A percentile compares a stretch with the other conserved stretches of the same genome.
Conservation (phyloP, 2,329 filamentous ascomycete species). For the Teratosphaeria nubilosa region DNA sequence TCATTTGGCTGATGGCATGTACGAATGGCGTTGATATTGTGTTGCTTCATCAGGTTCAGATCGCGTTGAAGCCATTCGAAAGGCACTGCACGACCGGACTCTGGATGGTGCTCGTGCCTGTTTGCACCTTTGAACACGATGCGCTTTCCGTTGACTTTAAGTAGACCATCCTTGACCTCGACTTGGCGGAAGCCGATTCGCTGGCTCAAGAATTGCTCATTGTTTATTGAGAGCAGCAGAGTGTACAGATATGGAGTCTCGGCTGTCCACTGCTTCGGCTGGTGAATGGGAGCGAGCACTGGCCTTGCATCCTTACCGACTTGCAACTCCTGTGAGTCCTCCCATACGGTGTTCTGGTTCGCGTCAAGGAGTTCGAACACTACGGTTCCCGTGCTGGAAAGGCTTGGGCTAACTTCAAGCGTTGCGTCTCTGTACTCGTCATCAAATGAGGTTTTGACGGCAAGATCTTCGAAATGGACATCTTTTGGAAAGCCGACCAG, state of each 20-base stretch:
- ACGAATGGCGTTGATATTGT: conserved; percentile 62
- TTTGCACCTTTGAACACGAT: conserved; percentile 57
- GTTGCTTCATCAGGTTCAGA: conserved; percentile 56
- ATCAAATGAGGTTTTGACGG: conserved; percentile 45
- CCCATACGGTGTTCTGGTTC: background rate
- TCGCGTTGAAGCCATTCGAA: conserved; percentile 52
- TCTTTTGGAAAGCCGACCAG: conserved; percentile 46
- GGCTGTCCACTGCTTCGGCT: conserved; percentile 57
- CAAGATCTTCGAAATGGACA: conserved; percentile 47
- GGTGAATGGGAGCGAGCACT: conserved; percentile 28
- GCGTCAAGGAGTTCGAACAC: conserved; percentile 1
- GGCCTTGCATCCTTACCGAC: background rate
- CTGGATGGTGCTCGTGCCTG: conserved; percentile 60
- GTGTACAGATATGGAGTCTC: conserved; percentile 55
- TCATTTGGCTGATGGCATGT: conserved; percentile 61
- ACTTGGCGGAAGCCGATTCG: conserved; percentile 54
- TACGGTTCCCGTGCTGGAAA: conserved; percentile 23
- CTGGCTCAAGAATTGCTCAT: conserved; percentile 38
- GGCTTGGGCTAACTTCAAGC: conserved; percentile 26
- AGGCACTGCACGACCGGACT: conserved; percentile 52
- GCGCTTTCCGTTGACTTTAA: conserved; percentile 53
- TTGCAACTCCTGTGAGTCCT: background rate
- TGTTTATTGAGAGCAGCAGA: conserved; percentile 27
- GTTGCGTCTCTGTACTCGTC: conserved; percentile 39
- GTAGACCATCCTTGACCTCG: conserved; percentile 50